Percentiles rank a stretch among this genome's conserved stretches.
Evolutionary conservation across 2,329 filamentous ascomycete genomes (phyloP).

Genomic region (Colletotrichum tanaceti): DNA sequence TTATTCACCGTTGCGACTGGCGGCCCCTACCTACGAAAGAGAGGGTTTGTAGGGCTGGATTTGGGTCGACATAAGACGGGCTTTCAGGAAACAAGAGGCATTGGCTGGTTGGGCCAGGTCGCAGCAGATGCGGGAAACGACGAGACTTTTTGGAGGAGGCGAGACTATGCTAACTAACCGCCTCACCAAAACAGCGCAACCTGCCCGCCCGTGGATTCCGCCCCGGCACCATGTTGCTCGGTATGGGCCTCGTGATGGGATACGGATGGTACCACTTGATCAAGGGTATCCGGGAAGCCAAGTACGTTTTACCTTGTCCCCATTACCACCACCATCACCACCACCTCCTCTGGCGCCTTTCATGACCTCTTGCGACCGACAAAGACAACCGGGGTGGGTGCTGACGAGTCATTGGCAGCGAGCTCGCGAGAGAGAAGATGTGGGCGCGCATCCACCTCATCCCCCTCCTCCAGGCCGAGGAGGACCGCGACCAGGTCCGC

Average conservation of each 20-base stretch:
- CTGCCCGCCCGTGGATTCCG: slow-evolving; percentile 91
- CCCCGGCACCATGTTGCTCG: slow-evolving; percentile 81
- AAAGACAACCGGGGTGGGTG: too few species aligned
- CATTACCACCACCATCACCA: too few species aligned
- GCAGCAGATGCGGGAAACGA: not conserved
- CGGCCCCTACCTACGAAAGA: not conserved
- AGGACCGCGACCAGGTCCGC: slow-evolving; percentile 94
- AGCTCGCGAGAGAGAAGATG: slow-evolving; percentile 96
- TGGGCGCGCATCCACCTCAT: slow-evolving; percentile 97
- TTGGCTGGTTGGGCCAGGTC: not conserved
- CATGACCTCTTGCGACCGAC: too few species aligned
- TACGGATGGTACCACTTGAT: slow-evolving; percentile 92
- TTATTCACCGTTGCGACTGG: not conserved
- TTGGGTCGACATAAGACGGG: not conserved
- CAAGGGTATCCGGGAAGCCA: slow-evolving; percentile 87
- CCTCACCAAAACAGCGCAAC: slow-evolving; percentile 74
- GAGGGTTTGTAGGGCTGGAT: not conserved
- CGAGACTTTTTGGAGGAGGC: slow-evolving; percentile 2
- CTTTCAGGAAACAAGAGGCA: not conserved
- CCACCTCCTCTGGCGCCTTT: too few species aligned
- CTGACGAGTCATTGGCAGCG: slow-evolving; percentile 63
- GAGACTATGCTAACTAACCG: slow-evolving; percentile 44
- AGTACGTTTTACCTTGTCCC: slow-evolving; percentile 72
- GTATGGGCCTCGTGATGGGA: slow-evolving; percentile 81
- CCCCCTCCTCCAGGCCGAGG: slow-evolving; percentile 93